These are phyloP conservation scores for Stevia rebaudiana DNA, from an alignment of 140 eudicot species.

Conservation along the genomic window DNA sequence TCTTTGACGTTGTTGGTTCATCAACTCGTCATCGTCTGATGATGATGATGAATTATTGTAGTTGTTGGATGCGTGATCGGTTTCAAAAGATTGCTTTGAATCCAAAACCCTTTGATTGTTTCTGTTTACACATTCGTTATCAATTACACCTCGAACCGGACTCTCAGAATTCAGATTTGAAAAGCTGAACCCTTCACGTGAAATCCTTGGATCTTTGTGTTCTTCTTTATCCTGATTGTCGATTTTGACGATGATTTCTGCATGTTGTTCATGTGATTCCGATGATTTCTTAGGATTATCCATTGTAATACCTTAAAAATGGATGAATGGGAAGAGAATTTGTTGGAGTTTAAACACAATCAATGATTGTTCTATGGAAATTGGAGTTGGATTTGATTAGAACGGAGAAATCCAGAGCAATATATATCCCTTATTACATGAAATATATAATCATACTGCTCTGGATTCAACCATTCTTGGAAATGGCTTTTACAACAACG, in stretches of 20 bases:
- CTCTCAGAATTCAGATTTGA: conserved; percentile 20
- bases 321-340: not conserved
- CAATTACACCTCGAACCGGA: conserved; percentile 30
- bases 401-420: conserved; percentile 41
- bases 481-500: conserved; percentile 13
- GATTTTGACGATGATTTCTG: conserved; percentile 58
- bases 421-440: conserved; percentile 6
- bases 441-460: conserved; percentile 26
- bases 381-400: conserved; percentile 2
- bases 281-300: conserved; percentile 14
- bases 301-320: conserved; percentile 7
- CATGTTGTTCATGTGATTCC: not conserved
- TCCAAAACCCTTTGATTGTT: conserved; percentile 3
- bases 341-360: not conserved
- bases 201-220: not conserved
- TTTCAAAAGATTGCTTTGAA: conserved; percentile 35
- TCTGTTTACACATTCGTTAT: not conserved
- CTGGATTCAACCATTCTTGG: conserved; percentile 39
- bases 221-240: conserved; percentile 17
- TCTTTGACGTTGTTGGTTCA: conserved; percentile 22
- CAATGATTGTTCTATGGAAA: not conserved
- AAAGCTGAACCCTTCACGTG: not conserved
- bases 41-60: conserved; percentile 14
- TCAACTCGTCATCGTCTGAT: not conserved
- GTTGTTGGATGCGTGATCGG: conserved; percentile 14